Conservation (phyloP, 441 rosid species). For the Pelargonium fulgidum region DNA sequence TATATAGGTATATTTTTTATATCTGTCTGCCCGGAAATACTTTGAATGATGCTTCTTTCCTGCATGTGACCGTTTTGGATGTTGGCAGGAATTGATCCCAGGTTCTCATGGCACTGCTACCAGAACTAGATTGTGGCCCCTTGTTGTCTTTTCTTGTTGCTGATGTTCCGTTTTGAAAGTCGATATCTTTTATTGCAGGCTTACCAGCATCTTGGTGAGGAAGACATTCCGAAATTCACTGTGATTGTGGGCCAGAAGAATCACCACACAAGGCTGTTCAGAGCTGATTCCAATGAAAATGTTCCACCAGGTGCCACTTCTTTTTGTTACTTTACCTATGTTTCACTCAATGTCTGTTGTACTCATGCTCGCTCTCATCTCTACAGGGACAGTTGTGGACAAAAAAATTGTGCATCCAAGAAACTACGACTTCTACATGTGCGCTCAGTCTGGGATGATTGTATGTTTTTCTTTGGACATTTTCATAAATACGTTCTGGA, state of each 20-base stretch:
- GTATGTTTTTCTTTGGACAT: slow-evolving; percentile 36
- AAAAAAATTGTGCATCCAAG: slow-evolving; percentile 75
- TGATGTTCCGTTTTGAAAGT: neutral
- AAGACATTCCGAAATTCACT: slow-evolving; percentile 69
- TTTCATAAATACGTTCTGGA: neutral
- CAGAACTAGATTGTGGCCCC: neutral
- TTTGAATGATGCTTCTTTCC: neutral
- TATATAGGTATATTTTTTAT: neutral
- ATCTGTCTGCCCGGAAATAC: neutral
- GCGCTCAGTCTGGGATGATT: slow-evolving; percentile 74
- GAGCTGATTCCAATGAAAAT: slow-evolving; percentile 50
- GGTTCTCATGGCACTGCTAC: slow-evolving; percentile 1
- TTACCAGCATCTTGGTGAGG: slow-evolving; percentile 65
- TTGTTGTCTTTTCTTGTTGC: neutral
- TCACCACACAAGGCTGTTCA: slow-evolving; percentile 84
- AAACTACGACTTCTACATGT: slow-evolving; percentile 88
- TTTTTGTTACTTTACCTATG: neutral
- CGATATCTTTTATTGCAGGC: slow-evolving; percentile 41
- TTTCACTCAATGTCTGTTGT: slow-evolving; percentile 2
- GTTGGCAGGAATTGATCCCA: neutral
- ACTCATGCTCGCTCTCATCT: slow-evolving; percentile 11
- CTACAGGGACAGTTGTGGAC: slow-evolving; percentile 81
- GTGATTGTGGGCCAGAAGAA: slow-evolving; percentile 83
- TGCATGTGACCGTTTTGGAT: neutral
- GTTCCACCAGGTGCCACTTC: slow-evolving; percentile 63